Base-by-base conservation (phyloP, 495 filamentous ascomycete species). In the Penicillium malachiteum region DNA sequence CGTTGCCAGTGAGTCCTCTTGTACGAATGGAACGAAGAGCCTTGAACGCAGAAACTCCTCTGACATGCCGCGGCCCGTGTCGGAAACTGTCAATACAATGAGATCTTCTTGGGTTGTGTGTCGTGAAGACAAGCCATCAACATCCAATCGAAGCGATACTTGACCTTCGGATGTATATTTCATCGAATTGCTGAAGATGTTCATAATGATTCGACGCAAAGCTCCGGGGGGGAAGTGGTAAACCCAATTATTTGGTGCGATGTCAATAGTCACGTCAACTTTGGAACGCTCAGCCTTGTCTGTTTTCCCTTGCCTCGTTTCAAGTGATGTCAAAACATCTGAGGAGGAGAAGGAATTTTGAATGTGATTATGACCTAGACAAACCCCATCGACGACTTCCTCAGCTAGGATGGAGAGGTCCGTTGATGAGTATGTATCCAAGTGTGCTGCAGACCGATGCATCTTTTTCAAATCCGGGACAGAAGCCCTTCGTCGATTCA, bases 141-240 rank as follows among this genome's bases (percentile, higher is more conserved):
- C 74, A 26, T 71, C 74, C 12, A 89, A 66, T 3, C 66, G 71
- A 11, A 91, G 71, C 9, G 77, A 72, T 31, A 91, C 83, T 51
- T 70, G 81, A 2, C 88, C 88, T 0, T 72, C 68, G 9, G 65
- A 62, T 11, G 84, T 89, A 59, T 88, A 90, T 58, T 91, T 91
- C 18, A 90, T 70, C 0, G 87, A 80, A 64, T 91, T 91, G 11
- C 88, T 85, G 47, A 88, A 80, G 4, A 91, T 60, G 59, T 91
- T 90, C 83, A 89, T 87, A 17, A 91, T 73, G 14, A 89, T 71
- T 11, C 88, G 77, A 26, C 84, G 75, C 48, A 87, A 68, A 0
- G 85, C 85, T 0, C 86, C 87, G 0, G 85, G 81, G 37, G 88
- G 81, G 0, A 79, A 76, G 11, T 66, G 69, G 64, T 84, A 88